Conservation (phyloP, 225 moss, liverwort and hornwort genomes). For the Antitrichia curtipendula region DNA sequence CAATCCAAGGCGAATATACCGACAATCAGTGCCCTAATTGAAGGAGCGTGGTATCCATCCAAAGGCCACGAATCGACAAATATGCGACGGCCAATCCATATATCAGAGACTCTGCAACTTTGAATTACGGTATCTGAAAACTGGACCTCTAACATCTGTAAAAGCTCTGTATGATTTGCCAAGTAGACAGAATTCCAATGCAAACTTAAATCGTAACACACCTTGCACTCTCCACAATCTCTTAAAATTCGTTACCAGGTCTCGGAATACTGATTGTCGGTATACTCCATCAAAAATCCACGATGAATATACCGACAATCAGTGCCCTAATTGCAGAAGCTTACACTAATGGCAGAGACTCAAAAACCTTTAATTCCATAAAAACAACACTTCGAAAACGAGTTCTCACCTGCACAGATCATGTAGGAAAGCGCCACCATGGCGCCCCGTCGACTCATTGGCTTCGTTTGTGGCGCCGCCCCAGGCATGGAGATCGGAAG, state of each 20-base stretch:
- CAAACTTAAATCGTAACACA: neutral
- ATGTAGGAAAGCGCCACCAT: conserved; percentile 83
- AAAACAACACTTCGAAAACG: neutral
- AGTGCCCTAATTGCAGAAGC: neutral
- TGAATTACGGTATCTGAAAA: no score
- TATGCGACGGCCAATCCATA: no score
- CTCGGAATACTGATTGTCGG: no score
- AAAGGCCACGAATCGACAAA: no score
- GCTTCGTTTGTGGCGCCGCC: conserved; percentile 21
- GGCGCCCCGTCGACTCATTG: conserved; percentile 63
- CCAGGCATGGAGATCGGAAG: conserved; percentile 51
- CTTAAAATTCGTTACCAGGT: neutral
- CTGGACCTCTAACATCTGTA: no score
- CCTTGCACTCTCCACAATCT: neutral
- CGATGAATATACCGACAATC: neutral
- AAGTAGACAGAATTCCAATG: neutral
- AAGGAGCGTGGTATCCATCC: no score
- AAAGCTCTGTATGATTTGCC: no score
- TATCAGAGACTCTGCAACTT: no score
- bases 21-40: no score
- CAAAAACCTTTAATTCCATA: neutral
- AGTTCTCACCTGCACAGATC: conserved; percentile 64
- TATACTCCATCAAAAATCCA: no score
- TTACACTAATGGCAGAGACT: neutral
- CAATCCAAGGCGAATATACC: no score